Percentiles rank a stretch among this genome's conserved stretches.
These are phyloP conservation scores for Secale cereale DNA, from an alignment of 176 grass and related monocot genomes.

Conservation along the genomic window DNA sequence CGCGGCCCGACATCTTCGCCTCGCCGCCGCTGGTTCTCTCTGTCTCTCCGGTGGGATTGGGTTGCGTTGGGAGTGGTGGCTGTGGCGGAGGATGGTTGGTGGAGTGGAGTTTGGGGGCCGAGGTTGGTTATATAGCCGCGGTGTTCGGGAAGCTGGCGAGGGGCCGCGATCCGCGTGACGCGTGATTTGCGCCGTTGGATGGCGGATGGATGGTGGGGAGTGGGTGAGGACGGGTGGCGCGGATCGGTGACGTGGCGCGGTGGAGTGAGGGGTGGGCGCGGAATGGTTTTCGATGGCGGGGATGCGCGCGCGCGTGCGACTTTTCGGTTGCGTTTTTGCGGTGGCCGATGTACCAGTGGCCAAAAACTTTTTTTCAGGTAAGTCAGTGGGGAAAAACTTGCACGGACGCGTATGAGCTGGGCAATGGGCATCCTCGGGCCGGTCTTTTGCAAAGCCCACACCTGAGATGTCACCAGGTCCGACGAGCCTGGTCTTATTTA, in stretches of 20 bases:
- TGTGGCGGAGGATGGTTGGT: not conserved
- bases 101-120: not conserved
- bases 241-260: conserved; percentile 63
- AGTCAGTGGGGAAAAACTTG: too few relatives aligned
- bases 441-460: too few relatives aligned
- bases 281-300: not conserved
- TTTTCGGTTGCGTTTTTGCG: not conserved
- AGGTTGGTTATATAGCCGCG: conserved; percentile 13
- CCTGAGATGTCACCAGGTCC: too few relatives aligned
- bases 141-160: not conserved
- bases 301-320: not conserved
- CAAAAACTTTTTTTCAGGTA: too few relatives aligned
- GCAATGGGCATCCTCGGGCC: too few relatives aligned
- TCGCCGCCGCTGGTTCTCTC: not conserved
- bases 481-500: too few relatives aligned
- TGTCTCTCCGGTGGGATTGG: not conserved
- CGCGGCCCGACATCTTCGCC: conserved; percentile 62
- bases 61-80: not conserved
- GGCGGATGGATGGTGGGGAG: not conserved
- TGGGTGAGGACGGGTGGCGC: not conserved
- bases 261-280: not conserved
- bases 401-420: too few relatives aligned
- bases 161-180: conserved; percentile 37
- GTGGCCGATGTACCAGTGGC: too few relatives aligned
- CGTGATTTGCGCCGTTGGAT: not conserved